Evolutionary conservation across 2,329 filamentous ascomycete species (phyloP).

Genomic region (Aureobasidium sp.): DNA sequence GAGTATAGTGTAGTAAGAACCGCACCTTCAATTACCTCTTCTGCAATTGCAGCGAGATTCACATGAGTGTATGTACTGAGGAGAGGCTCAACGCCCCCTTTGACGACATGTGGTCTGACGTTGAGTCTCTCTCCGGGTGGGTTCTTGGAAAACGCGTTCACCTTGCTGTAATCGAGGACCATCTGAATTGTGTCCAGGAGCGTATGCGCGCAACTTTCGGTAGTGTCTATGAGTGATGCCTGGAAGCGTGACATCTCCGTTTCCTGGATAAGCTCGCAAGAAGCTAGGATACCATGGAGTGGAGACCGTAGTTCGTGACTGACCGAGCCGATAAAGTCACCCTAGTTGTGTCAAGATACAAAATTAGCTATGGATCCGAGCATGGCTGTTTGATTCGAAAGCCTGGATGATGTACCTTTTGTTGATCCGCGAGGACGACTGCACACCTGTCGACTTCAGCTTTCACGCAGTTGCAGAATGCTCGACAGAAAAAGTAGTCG

Average conservation of each 20-base stretch:
- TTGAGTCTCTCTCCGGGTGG: background rate
- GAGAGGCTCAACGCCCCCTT: constrained; percentile 15
- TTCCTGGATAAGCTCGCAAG: constrained; percentile 37
- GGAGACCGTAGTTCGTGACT: constrained; percentile 41
- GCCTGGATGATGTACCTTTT: constrained; percentile 25
- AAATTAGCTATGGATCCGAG: no score
- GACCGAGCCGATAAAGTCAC: constrained; percentile 38
- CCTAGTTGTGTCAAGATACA: constrained; percentile 9
- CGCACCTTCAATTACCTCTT: constrained; percentile 46
- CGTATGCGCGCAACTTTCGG: constrained; percentile 38
- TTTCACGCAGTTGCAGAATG: constrained; percentile 32
- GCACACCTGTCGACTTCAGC: constrained; percentile 29
- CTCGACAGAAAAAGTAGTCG: constrained; percentile 28
- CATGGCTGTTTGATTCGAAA: no score
- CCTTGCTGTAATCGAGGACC: constrained; percentile 33
- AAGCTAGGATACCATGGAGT: constrained; percentile 36
- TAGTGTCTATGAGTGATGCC: constrained; percentile 32
- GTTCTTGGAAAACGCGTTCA: constrained; percentile 24
- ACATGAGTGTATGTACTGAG: constrained; percentile 23
- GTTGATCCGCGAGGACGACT: constrained; percentile 31
- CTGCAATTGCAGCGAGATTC: constrained; percentile 38
- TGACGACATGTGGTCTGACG: constrained; percentile 1
- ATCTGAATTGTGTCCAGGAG: constrained; percentile 35
- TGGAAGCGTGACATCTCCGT: constrained; percentile 30
- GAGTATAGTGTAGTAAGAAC: no score